These are phyloP conservation scores for Nicotiana rustica DNA, from an alignment of 305 asterid genomes.

Conservation along the genomic window DNA sequence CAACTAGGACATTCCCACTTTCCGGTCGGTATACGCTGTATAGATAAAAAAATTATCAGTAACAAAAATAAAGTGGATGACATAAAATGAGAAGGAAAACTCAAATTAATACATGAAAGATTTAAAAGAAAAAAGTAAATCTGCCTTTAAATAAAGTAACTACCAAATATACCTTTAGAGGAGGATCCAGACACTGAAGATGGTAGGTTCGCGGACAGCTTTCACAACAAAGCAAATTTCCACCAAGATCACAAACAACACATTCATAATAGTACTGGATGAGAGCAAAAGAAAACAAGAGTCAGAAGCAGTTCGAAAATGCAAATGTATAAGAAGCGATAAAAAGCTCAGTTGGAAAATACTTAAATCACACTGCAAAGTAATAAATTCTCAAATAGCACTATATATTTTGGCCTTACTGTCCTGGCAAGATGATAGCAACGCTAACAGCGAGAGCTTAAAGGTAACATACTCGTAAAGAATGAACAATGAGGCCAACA, in stretches of 20 bases:
- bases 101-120: slow-evolving; percentile 28
- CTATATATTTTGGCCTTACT: slow-evolving; percentile 22
- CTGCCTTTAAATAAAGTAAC: slow-evolving; percentile 10
- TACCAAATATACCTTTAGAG: slow-evolving; percentile 59
- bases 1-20: slow-evolving; percentile 89
- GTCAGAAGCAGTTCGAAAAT: slow-evolving; percentile 38
- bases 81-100: slow-evolving; percentile 38
- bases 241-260: slow-evolving; percentile 74
- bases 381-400: slow-evolving; percentile 37
- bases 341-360: slow-evolving; percentile 6
- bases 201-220: slow-evolving; percentile 69
- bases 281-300: slow-evolving; percentile 40
- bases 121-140: background rate
- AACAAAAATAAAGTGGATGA: slow-evolving; percentile 32
- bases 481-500: slow-evolving; percentile 16
- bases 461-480: slow-evolving; percentile 8
- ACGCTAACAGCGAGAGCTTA: slow-evolving; percentile 16
- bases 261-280: slow-evolving; percentile 90
- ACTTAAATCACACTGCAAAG: slow-evolving; percentile 28
- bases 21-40: slow-evolving; percentile 77
- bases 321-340: background rate
- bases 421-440: background rate
- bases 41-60: slow-evolving; percentile 22
- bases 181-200: slow-evolving; percentile 70
- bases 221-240: slow-evolving; percentile 67